Evolutionary conservation across 2,329 filamentous ascomycete genomes (phyloP).

Genomic region (Pyrenophora teres): DNA sequence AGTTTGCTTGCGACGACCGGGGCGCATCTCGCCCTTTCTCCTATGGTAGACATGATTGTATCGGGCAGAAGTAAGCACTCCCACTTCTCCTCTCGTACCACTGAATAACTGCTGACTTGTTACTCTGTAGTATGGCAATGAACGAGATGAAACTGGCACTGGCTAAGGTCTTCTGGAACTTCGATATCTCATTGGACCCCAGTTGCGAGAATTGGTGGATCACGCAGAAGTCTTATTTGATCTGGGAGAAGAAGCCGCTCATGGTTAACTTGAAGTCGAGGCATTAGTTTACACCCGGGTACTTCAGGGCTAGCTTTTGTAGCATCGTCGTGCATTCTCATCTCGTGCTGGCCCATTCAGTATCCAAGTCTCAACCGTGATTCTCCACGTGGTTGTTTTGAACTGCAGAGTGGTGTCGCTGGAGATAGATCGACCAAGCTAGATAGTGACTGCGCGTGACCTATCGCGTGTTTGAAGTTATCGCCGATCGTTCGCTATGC

Average conservation of each 20-base stretch:
- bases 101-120: background rate
- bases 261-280: background rate
- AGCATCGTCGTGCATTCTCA: background rate
- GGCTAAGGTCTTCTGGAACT: constrained; percentile 6
- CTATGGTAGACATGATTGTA: constrained; percentile 6
- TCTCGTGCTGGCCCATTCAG: no score
- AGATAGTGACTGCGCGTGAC: background rate
- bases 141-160: constrained; percentile 3
- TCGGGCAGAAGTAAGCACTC: constrained; percentile 2
- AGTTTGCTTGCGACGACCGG: constrained; percentile 2
- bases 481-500: background rate
- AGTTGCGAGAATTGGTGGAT: constrained; percentile 3
- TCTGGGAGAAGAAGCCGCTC: constrained; percentile 8
- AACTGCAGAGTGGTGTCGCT: no score
- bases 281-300: background rate
- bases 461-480: background rate
- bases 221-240: constrained; percentile 3
- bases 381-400: background rate
- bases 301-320: background rate
- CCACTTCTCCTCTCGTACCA: background rate
- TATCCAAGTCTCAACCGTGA: no score
- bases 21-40: constrained; percentile 6
- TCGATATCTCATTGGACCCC: background rate
- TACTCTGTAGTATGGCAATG: constrained; percentile 4
- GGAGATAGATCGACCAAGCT: background rate